phyloP scores from a whole-genome alignment of 768 basidiomycete genomes.

The Cystofilobasidium capitatum region DNA sequence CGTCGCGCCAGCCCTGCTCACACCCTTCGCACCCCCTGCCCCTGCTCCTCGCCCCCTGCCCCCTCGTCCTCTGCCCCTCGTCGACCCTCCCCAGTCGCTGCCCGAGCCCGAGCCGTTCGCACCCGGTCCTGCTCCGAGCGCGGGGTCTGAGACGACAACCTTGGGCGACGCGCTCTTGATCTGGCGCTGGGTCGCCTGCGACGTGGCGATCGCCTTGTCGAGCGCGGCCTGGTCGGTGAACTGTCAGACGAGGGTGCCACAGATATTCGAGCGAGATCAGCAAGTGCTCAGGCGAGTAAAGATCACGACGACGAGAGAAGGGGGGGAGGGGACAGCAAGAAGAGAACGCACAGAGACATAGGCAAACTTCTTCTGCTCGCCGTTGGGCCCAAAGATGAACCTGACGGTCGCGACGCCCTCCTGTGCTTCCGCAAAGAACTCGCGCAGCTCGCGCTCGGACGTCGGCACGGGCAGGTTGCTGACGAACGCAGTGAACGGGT shows the following conservation, averaged over 20 bases:
- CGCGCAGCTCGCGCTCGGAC: slow-evolving; percentile 57
- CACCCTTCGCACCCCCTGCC: no score
- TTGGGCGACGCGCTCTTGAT: slow-evolving; percentile 5
- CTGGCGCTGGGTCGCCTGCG: not conserved
- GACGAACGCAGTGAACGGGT: slow-evolving; percentile 58
- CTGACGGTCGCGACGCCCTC: slow-evolving; percentile 40
- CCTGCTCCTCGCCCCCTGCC: slow-evolving; percentile 5
- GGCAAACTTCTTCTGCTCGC: slow-evolving; percentile 8
- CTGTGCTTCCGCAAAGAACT: slow-evolving; percentile 66
- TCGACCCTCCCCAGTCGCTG: not conserved
- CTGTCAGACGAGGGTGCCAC: not conserved
- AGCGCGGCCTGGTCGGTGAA: slow-evolving; percentile 19
- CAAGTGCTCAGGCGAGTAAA: not conserved
- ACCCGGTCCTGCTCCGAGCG: not conserved
- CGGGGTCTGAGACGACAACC: slow-evolving; percentile 6
- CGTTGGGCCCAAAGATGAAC: slow-evolving; percentile 13
- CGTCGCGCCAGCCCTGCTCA: no score
- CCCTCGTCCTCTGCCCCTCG: slow-evolving; percentile 2
- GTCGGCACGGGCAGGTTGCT: slow-evolving; percentile 49
- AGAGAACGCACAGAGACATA: slow-evolving; percentile 17
- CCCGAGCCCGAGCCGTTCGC: not conserved
- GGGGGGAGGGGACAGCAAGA: not conserved
- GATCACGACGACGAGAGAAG: no score
- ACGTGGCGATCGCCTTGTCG: slow-evolving; percentile 2
- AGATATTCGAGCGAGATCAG: not conserved